Evolutionary conservation across 2,329 filamentous ascomycete genomes (phyloP), one percentile per base, ranked within the genome.

Genomic region (Dactylellina haptotyla): DNA sequence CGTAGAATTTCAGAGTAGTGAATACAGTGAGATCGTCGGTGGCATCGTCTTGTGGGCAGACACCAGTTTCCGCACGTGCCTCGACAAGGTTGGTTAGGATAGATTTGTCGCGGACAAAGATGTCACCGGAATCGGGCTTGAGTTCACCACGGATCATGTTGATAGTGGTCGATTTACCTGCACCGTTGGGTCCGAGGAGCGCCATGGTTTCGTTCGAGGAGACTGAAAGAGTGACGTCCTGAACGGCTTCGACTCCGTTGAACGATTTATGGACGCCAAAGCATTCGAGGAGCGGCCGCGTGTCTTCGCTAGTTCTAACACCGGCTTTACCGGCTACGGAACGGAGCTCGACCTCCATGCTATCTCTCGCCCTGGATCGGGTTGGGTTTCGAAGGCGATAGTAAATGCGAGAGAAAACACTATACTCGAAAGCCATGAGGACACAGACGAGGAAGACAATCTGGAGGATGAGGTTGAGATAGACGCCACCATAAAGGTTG

Each of bases 111-210:
- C 69, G 54, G n/a, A 78, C 62, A 39, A 92, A 85, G 4, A 97
- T 87, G 66, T 96, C 90, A 26, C 92, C 91, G 14, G 87, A 86
- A 61, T 87, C 86, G 0, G 93, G 92, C 61, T 88, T 87, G 25
- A 94, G 85, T 78, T 97, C 93, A n/a, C 94, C 94, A 75, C 93
- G 87, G 76, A 98, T 92, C 45, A 97, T 84, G 1, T 89, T 92
- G 77, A 97, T 96, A 0, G 91, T 96, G 0, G 93, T 96, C 0
- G 89, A 92, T 78, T 97, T 97, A 66, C 93, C 93, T 0, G 93
- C 94, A 25, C 93, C 93, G 79, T 97, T 97, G n/a, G 93, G 93
- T 0, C 93, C 93, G 0, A 98, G 86, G 0, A 97, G 85, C 0
- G 93, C 93, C 81, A 96, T 97, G 0, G 96, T 90, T 79, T 97